Evolutionary conservation across 2,329 filamentous ascomycete species (phyloP).

Genomic region (Penicillium sp.): DNA sequence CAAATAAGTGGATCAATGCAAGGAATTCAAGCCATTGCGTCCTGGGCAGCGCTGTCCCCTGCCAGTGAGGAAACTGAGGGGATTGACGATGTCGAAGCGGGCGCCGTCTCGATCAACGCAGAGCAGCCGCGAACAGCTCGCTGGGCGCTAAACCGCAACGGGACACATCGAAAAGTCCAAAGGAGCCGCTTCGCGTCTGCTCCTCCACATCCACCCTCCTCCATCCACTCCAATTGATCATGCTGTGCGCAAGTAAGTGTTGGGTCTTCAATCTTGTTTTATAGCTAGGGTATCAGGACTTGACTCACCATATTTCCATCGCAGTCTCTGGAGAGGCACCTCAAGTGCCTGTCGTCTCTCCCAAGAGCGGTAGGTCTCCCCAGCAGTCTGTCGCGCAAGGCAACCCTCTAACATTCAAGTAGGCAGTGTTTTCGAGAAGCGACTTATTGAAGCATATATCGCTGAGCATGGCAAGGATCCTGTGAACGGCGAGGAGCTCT

Average conservation of each 20-base stretch:
- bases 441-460: constrained; percentile 92
- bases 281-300: neutral
- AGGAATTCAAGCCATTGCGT: too few relatives aligned
- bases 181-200: constrained; percentile 36
- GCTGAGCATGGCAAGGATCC: constrained; percentile 91
- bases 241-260: constrained; percentile 64
- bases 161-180: constrained; percentile 37
- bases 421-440: constrained; percentile 92
- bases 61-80: too few relatives aligned
- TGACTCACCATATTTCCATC: constrained; percentile 20
- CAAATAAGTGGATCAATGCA: neutral
- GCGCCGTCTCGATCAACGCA: too few relatives aligned
- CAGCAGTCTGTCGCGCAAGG: constrained; percentile 13
- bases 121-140: constrained; percentile 27
- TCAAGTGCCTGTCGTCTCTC: constrained; percentile 89
- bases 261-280: constrained; percentile 8
- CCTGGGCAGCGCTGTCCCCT: too few relatives aligned
- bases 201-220: constrained; percentile 23
- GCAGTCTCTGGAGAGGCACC: constrained; percentile 94
- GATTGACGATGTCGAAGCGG: too few relatives aligned
- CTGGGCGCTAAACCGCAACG: constrained; percentile 34
- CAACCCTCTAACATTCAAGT: constrained; percentile 30
- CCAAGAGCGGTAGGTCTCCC: constrained; percentile 73
- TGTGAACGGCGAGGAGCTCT: constrained; percentile 79
- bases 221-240: constrained; percentile 37